Evolutionary conservation across 2,329 filamentous ascomycete species (phyloP), one percentile per base, ranked within the genome.

Genomic region (Pseudogymnoascus sp.): DNA sequence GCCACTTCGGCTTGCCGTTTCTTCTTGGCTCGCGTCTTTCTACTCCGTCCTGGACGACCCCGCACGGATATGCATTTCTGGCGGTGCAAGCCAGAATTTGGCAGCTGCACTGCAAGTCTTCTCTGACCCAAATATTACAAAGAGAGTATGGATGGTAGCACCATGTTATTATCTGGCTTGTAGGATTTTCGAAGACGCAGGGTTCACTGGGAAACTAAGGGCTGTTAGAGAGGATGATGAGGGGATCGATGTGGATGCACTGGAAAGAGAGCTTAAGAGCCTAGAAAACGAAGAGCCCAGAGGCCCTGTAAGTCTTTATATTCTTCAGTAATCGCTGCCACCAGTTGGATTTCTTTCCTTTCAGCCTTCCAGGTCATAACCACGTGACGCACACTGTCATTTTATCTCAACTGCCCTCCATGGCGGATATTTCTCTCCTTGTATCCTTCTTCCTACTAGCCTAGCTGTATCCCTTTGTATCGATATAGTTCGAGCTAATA

Each of bases 91-190:
- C 28, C 84, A 88, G 72, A 88, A 84, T 68, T 75, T 90, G 4
- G 84, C 82, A 0, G 84, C 80, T 65, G 76, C 89, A 9, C 76
- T 90, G 23, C 80, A 83, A 67, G 84, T 84, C 12, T 89, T 86
- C 69, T 84, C 87, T 0, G 88, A 90, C 70, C 83, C 86, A 0
- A 70, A 77, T 1, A 87, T 83, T 70, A 90, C 88, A 8, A 77
- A 82, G 21, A 79, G 81, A 69, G 77, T 89, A 18, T 90, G 84
- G 81, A 80, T 89, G 74, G 82, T 88, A 0, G 82, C 83, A 36
- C 87, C 88, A 2, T 84, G 82, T 1, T 90, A 89, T 71, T 84
- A 86, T 73, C 77, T 89, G 12, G 85, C 83, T 0, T 87, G 85
- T 69, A 78, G 83, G 1, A 84, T 89, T 18, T 86, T 90, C 67